Percentiles rank a stretch among this genome's conserved stretches.
phyloP scores from a whole-genome alignment of 2,329 filamentous ascomycete genomes.

The Colletotrichum incanum region DNA sequence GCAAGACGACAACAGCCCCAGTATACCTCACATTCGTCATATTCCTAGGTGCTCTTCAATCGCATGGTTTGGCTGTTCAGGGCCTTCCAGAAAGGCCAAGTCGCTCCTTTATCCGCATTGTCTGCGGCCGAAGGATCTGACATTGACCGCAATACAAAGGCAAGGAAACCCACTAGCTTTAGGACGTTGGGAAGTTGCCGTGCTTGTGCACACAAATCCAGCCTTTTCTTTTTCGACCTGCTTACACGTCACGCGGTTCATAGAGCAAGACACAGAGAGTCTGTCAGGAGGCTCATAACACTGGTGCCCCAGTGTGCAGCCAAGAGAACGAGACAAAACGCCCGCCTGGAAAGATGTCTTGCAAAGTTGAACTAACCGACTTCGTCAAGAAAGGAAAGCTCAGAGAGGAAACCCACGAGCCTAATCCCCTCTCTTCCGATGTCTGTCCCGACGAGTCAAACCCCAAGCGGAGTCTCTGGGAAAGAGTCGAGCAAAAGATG shows the following conservation, averaged over 20 bases:
- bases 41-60: not conserved
- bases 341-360: not conserved
- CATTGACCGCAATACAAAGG: not conserved
- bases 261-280: not conserved
- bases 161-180: not conserved
- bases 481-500: not conserved
- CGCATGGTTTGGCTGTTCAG: not conserved
- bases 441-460: not conserved
- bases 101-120: not conserved
- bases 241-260: not conserved
- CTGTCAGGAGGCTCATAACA: not conserved
- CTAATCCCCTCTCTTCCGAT: no score
- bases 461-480: not conserved
- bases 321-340: not conserved
- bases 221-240: accelerated
- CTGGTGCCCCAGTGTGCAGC: not conserved
- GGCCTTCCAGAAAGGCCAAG: not conserved
- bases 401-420: not conserved
- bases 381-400: not conserved
- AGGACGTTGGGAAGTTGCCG: no score
- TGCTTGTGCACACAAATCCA: no score
- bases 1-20: not conserved
- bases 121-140: not conserved
- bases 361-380: not conserved
- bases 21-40: not conserved